A percentile compares a stretch with the other conserved stretches of the same genome.
Evolutionary conservation across 2,329 filamentous ascomycete species (phyloP).

Genomic region (Phoma herbarum): DNA sequence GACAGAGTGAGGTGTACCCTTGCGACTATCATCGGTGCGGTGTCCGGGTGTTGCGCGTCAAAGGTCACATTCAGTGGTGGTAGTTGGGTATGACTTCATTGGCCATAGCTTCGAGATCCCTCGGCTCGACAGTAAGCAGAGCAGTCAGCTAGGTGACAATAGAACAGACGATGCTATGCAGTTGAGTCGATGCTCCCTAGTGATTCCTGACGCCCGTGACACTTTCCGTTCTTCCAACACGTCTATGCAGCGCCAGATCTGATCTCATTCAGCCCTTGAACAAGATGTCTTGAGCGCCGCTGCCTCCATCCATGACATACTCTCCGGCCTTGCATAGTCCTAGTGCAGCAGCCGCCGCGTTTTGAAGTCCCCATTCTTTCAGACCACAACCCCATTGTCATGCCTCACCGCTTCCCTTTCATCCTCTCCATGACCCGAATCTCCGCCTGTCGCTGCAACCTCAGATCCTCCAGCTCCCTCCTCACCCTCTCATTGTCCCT

Average conservation of each 20-base stretch:
- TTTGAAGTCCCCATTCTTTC: too few species aligned
- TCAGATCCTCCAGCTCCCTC: constrained; percentile 54
- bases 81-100: constrained; percentile 16
- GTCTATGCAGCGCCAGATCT: neutral
- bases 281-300: constrained; percentile 2
- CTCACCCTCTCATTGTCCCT: constrained; percentile 54
- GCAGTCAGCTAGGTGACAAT: neutral
- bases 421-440: constrained; percentile 55
- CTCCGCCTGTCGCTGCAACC: constrained; percentile 56
- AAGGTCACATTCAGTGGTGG: neutral
- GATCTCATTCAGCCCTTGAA: constrained; percentile 18
- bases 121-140: neutral
- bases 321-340: neutral
- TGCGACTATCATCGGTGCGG: constrained; percentile 1
- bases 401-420: constrained; percentile 44
- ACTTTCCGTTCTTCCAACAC: neutral
- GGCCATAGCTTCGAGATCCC: constrained; percentile 16
- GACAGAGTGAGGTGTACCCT: constrained; percentile 3
- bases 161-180: neutral
- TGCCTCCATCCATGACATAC: neutral
- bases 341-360: too few species aligned
- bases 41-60: constrained; percentile 5
- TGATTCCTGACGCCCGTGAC: neutral
- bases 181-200: neutral
- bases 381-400: neutral